Base-by-base conservation (phyloP, 352 stramenopile genomes). In the Globisporangium okanoganense region DNA sequence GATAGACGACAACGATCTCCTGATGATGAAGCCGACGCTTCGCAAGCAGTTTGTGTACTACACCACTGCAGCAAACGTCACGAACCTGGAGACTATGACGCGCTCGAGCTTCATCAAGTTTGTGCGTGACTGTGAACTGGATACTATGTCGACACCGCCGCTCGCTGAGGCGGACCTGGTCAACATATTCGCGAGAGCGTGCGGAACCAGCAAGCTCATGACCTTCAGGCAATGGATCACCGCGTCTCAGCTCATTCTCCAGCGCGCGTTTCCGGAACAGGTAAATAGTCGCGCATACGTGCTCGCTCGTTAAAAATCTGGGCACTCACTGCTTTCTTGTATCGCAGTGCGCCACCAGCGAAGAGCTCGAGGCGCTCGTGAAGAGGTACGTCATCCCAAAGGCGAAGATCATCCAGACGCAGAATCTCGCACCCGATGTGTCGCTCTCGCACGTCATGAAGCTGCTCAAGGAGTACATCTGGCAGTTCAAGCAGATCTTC, bases 401-500 rank as follows among this genome's bases (percentile, higher is more conserved):
- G 25, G 80, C 78, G 8, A 83, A 85, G 18, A 62, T 20, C n/a
- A 90, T 92, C 24, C 61, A 67, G 16, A 72, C 77, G 5, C 80
- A 90, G 47, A 79, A 82, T 14, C 66, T 92, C 9, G 82, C 80
- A 1, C 82, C 82, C 0, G 82, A 92, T 49, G 67, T 90, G 14
- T 88, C 80, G 3, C 80, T 88, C 53, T 56, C 56, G 5, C 80
- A 90, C 58, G 82, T 92, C 14, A 71, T 89, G 62, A 85, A 88
- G 57, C 72, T 92, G 18, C 56, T 92, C 24, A 79, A 66, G 12
- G 76, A 90, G 25, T 66, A 87, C 22, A 72, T 90, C 16, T 92
- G 82, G 82, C 76, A 76, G 12, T 56, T 92, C 57, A 88, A 89
- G 54, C 82, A 92, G 33, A 82, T 89, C 41, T 92, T 92, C 61